Evolutionary conservation across 163 green algal species (phyloP), one percentile per base, ranked within the genome.

Genomic region (Trebouxia gelatinosa): DNA sequence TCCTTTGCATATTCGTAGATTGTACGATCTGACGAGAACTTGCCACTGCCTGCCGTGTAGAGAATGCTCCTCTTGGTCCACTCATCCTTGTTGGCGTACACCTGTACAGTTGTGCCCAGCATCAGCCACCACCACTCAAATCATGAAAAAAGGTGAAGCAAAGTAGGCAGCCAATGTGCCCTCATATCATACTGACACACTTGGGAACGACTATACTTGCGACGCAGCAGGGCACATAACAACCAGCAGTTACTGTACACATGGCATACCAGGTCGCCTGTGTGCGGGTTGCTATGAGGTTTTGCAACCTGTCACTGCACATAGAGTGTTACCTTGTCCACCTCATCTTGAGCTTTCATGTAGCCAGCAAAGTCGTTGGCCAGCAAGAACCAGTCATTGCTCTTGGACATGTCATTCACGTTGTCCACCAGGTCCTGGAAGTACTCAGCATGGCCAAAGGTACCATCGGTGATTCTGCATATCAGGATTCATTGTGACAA

Each of bases 301-400:
- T n/a, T n/a, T n/a, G n/a, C n/a, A n/a, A n/a, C n/a, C n/a, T n/a
- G n/a, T n/a, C n/a, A n/a, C n/a, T n/a, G n/a, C n/a, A n/a, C n/a
- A n/a, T n/a, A n/a, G n/a, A n/a, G n/a, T n/a, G n/a, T 76, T 38
- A 87, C 61, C 51, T 48, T 59, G 66, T 97, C 90, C n/a, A 98
- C 94, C 81, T 95, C 84, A 46, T 93, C 90, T 84, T 85, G 81
- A 5, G 90, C 93, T 5, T 93, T 87, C 83, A 98, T 89, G 90
- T 99, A 99, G 62, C 72, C 82, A 0, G 96, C 92, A 88, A 99
- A 99, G 87, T 99, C 96, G 68, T 97, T 94, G 77, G 92, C 96
- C 54, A 99, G 81, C 78, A 98, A 85, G 93, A 98, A 99, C 94
- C 96, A 99, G 88, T 99, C 96, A 76, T 98, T 98, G 79, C 93